Evolutionary conservation across 129 eudicot species (phyloP), one percentile per base, ranked within the genome.

Genomic region (Heracleum sosnowskyi): DNA sequence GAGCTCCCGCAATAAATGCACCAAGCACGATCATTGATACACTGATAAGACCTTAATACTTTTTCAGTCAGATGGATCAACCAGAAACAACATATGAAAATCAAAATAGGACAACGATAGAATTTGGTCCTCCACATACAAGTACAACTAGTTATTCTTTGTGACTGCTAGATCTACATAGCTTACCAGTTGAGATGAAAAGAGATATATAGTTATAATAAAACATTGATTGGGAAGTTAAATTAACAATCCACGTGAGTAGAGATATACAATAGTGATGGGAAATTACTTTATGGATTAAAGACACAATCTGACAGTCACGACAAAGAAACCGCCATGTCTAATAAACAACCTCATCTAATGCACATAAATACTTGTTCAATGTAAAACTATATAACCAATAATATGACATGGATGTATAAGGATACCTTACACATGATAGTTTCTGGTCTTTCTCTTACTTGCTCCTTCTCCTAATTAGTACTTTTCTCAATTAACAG

Each of bases 1-100:
- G 93, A 46, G 99, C 88, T 83, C 99, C 99, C 60, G 99, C 99
- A 81, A 95, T 80, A 73, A 95, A 87, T 35, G 99, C 99, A 83
- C 99, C 97, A 79, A 90, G 79, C 78, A 95, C 91, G 51, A 95
- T 95, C 88, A 95, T 86, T 63, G 83, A 93, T 84, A 95, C 99
- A 92, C 99, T 95, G 97, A 68, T 79, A 88, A 90, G 74, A 86
- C 82, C 86, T 79, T 84, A 82, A 78, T 16, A 68, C 26, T 44
- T 76, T 83, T 72, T 72, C 35, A 76, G 81, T 82, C 76, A 81
- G 69, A 82, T 31, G 62, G 31, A 46, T 74, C 35, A 84, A 86
- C 66, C 35, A 29, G 76, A 79, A 66, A 24, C 42, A 55, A 26
- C 63, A 15, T 55, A 7, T 18, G 49, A 78, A 33, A 37, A 69